Evolutionary conservation across 2,329 filamentous ascomycete genomes (phyloP).

Genomic region (Cucurbitaria berberidis): DNA sequence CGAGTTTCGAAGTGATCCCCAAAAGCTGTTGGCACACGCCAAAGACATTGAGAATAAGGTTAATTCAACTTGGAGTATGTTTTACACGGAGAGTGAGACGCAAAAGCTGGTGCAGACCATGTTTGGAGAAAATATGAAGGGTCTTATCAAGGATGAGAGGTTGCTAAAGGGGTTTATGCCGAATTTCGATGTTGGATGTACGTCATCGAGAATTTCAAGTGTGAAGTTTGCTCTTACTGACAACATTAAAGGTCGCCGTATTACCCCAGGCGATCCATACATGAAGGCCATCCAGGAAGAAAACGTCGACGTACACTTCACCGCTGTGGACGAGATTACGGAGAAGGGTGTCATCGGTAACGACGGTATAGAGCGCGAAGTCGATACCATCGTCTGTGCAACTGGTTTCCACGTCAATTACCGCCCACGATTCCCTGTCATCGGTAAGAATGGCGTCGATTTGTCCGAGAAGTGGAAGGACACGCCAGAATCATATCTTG

Average conservation of each 20-base stretch:
- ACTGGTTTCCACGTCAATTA: conserved; percentile 56
- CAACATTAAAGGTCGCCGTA: conserved; percentile 40
- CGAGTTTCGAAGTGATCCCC: conserved; percentile 52
- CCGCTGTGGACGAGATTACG: conserved; percentile 54
- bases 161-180: conserved; percentile 57
- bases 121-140: conserved; percentile 55
- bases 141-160: conserved; percentile 59
- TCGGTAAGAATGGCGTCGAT: conserved; percentile 50
- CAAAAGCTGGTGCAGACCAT: conserved; percentile 50
- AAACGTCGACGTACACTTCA: conserved; percentile 60
- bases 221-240: background rate
- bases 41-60: conserved; percentile 56
- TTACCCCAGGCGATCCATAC: conserved; percentile 59
- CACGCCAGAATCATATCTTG: conserved; percentile 51
- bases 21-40: conserved; percentile 51
- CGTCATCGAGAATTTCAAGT: too few species aligned
- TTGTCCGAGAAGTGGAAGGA: conserved; percentile 51
- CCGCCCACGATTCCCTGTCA: conserved; percentile 51
- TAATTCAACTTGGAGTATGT: conserved; percentile 56
- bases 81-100: conserved; percentile 52
- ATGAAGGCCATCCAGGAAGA: conserved; percentile 58
- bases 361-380: conserved; percentile 51
- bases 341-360: conserved; percentile 54
- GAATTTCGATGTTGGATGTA: conserved; percentile 54
- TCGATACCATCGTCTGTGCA: conserved; percentile 54